A percentile compares a stretch with the other conserved stretches of the same genome.
phyloP scores from a whole-genome alignment of 306 rosid genomes.

The Inga oerstediana region DNA sequence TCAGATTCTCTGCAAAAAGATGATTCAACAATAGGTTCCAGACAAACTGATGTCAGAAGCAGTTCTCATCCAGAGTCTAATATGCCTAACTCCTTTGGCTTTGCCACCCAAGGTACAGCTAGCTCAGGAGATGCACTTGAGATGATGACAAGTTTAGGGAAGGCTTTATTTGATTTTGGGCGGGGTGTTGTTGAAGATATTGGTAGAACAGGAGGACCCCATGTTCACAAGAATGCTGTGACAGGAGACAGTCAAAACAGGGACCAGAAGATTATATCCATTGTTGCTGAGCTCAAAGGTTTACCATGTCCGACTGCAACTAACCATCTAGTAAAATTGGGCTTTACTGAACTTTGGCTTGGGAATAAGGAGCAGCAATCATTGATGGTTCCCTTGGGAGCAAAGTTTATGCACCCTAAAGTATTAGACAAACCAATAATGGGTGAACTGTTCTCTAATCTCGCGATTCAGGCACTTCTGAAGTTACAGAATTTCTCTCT shows the following conservation, averaged over 20 bases:
- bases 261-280: constrained; percentile 52
- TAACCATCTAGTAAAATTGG: constrained; percentile 68
- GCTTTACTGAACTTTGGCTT: constrained; percentile 82
- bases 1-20: constrained; percentile 71
- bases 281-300: constrained; percentile 86
- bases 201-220: constrained; percentile 78
- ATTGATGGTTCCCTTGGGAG: constrained; percentile 78
- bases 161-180: constrained; percentile 90
- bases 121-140: constrained; percentile 99
- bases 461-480: constrained; percentile 59
- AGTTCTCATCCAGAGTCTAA: constrained; percentile 51
- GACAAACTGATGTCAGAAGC: constrained; percentile 48
- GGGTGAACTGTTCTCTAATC: constrained; percentile 57
- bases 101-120: constrained; percentile 55
- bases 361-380: constrained; percentile 83
- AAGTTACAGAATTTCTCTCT: constrained; percentile 72
- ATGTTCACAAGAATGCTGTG: constrained; percentile 48
- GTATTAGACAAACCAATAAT: constrained; percentile 73
- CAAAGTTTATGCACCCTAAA: constrained; percentile 80
- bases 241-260: constrained; percentile 49
- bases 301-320: constrained; percentile 91
- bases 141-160: constrained; percentile 94
- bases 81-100: constrained; percentile 45
- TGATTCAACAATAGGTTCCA: constrained; percentile 30
- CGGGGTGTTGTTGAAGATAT: constrained; percentile 96